Base-by-base conservation (phyloP, 179 eudicot genomes). In the Beta lomatogona region DNA sequence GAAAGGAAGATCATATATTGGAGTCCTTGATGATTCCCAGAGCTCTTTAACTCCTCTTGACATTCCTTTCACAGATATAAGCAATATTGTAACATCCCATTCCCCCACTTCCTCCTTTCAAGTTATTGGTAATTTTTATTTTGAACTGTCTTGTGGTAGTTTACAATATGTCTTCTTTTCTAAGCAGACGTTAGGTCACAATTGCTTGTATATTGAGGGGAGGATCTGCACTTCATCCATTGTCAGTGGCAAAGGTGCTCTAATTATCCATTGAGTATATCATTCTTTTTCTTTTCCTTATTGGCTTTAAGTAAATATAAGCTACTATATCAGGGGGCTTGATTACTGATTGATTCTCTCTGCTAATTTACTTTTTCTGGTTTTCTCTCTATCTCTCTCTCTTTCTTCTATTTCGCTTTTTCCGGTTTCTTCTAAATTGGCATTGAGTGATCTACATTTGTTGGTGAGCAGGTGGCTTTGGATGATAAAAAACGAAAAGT, bases 1-100 rank as follows among this genome's bases (percentile, higher is more conserved):
- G 89, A 96, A 94, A 58, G 99, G 99, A 76, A 89, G 84, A 79
- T 94, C 97, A 80, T 94, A 79, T 87, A 88, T 92, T 79, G 99
- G 93, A 53, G 69, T 96, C 79, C 81, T 96, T 80, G 99, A 96
- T 88, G 93, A 87, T 81, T 86, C 61, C 73, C 86, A 81, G 76
- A 85, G 88, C 87, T 85, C 80, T 78, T 79, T 94, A 73, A 83
- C 92, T 77, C 85, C 80, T 60, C 88, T 94, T 55, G 91, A 94
- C 76, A 88, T 90, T 86, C 97, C 99, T 71, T 94, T 94, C 86
- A 96, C 97, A 48, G 98, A 96, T 84, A 91, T 92, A 79, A 89
- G 79, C 85, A 92, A 96, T 80, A 90, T 96, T 59, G 98, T 94
- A 90, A 64, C 9, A 16, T 44, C 61, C 60, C 60, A 22, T 79